These are phyloP conservation scores for Isoetes taiwanensis DNA, from an alignment of 75 land plant species.

Conservation along the genomic window DNA sequence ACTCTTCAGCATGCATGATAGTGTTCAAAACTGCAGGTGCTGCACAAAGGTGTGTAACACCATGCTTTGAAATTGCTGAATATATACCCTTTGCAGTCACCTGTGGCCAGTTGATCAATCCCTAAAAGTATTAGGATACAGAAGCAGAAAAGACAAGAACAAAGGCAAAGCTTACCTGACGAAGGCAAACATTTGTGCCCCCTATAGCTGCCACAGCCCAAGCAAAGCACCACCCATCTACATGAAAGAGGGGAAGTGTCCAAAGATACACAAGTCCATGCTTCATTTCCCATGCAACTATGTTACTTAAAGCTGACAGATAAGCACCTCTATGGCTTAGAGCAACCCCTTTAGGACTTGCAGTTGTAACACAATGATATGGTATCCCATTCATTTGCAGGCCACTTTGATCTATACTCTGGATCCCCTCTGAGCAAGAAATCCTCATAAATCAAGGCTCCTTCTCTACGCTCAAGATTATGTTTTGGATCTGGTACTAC, in stretches of 20 bases:
- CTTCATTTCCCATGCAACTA: constrained; percentile 59
- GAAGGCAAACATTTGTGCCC: constrained; percentile 83
- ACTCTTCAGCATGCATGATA: constrained; percentile 40
- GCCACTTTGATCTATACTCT: constrained; percentile 49
- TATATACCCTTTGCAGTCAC: constrained; percentile 66
- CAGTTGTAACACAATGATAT: constrained; percentile 81
- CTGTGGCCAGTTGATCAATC: constrained; percentile 16
- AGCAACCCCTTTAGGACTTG: constrained; percentile 88
- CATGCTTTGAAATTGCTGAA: constrained; percentile 48
- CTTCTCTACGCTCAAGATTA: not conserved
- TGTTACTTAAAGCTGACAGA: constrained; percentile 41
- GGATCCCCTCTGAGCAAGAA: constrained; percentile 63
- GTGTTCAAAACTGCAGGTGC: constrained; percentile 84
- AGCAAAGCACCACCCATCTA: constrained; percentile 90
- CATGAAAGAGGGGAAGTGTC: constrained; percentile 91
- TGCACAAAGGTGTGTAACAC: constrained; percentile 83
- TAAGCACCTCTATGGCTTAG: constrained; percentile 81
- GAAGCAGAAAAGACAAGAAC: not conserved
- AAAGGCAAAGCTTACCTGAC: constrained; percentile 37
- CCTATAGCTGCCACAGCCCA: constrained; percentile 81
- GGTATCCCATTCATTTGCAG: constrained; percentile 84
- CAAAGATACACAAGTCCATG: constrained; percentile 72
- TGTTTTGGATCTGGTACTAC: constrained; percentile 38
- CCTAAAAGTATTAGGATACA: not conserved
- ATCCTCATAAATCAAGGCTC: constrained; percentile 41